Percentiles rank a stretch among this genome's conserved stretches.
phyloP scores from a whole-genome alignment of 2,329 filamentous ascomycete genomes.

The Elsinoe perseae region DNA sequence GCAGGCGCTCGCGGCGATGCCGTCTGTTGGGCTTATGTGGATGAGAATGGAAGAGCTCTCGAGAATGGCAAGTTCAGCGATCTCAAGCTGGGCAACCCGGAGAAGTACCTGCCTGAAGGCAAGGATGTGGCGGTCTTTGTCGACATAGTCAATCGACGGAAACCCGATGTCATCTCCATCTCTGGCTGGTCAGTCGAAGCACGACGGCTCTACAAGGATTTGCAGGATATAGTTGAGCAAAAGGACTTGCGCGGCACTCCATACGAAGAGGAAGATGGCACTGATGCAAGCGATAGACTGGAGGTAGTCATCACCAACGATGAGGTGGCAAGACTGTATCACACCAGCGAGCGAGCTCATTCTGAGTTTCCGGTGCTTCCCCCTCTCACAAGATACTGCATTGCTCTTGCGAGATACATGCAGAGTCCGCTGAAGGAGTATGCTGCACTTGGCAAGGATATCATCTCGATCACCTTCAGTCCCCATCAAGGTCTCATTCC shows the following conservation, averaged over 20 bases:
- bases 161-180: conserved; percentile 83
- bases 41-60: conserved; percentile 81
- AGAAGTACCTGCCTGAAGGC: conserved; percentile 60
- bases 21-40: conserved; percentile 84
- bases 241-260: conserved; percentile 69
- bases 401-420: conserved; percentile 81
- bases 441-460: conserved; percentile 80
- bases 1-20: conserved; percentile 72
- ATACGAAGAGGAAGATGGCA: conserved; percentile 71
- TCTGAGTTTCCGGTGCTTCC: conserved; percentile 74
- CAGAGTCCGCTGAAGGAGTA: conserved; percentile 97
- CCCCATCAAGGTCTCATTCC: conserved; percentile 82
- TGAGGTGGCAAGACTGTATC: conserved; percentile 92
- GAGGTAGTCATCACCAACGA: conserved; percentile 92
- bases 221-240: conserved; percentile 70
- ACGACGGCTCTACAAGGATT: conserved; percentile 69
- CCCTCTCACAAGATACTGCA: conserved; percentile 77
- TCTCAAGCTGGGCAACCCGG: conserved; percentile 56
- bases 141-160: conserved; percentile 68
- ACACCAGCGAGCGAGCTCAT: conserved; percentile 73
- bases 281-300: conserved; percentile 66
- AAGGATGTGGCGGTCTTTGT: conserved; percentile 62
- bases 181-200: conserved; percentile 85
- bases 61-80: conserved; percentile 85
- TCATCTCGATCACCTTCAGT: conserved; percentile 80